phyloP scores from a whole-genome alignment of 805 yeast genomes.

The Lipomyces kockii region DNA sequence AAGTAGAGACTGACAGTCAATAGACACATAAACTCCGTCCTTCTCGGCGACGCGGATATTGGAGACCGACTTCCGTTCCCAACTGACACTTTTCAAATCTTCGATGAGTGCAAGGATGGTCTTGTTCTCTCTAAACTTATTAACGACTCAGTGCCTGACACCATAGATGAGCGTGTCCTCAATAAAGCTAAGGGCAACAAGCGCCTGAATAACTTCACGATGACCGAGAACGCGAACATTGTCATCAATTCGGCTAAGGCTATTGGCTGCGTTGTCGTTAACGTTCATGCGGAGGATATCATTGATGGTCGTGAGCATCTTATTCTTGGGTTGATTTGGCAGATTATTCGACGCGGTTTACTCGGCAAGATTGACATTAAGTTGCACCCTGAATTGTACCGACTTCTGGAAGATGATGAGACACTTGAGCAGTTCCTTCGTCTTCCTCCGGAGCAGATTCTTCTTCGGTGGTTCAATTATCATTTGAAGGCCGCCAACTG shows the following conservation, averaged over 20 bases:
- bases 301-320: constrained; percentile 96
- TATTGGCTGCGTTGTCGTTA: constrained; percentile 96
- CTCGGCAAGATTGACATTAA: constrained; percentile 94
- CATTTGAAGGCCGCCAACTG: constrained; percentile 93
- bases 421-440: constrained; percentile 95
- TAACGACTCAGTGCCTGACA: constrained; percentile 97
- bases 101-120: constrained; percentile 94
- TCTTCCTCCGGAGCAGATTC: constrained; percentile 95
- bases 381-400: constrained; percentile 93
- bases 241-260: constrained; percentile 99
- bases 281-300: constrained; percentile 96
- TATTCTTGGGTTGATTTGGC: constrained; percentile 96
- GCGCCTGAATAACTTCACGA: constrained; percentile 86
- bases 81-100: constrained; percentile 90
- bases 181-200: constrained; percentile 84
- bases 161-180: constrained; percentile 96
- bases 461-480: constrained; percentile 96
- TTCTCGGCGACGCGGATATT: constrained; percentile 84
- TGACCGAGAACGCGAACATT: constrained; percentile 95
- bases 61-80: constrained; percentile 89
- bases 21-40: constrained; percentile 89
- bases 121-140: constrained; percentile 88
- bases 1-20: not conserved
- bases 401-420: constrained; percentile 93
- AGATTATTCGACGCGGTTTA: constrained; percentile 94